phyloP scores from a whole-genome alignment of 257 asterid species.

The Penstemon barbatus region DNA sequence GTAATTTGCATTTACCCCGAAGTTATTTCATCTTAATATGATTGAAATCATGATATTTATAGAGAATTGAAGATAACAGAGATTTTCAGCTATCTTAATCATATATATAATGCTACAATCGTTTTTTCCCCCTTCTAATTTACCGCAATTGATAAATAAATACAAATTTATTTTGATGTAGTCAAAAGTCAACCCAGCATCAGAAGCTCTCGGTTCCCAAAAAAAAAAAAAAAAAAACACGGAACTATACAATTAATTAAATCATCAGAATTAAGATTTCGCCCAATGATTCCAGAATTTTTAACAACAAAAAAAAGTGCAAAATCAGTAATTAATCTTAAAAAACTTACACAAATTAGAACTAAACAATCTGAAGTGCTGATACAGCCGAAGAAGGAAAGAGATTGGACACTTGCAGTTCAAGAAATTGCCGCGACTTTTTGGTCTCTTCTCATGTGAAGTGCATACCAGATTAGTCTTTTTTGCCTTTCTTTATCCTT shows the following conservation, averaged over 20 bases:
- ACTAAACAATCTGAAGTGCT: background rate
- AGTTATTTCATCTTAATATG: background rate
- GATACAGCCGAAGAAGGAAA: background rate
- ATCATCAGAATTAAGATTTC: background rate
- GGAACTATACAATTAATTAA: background rate
- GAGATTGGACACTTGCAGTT: background rate
- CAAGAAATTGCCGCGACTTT: too few species aligned
- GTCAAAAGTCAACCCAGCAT: conserved; percentile 15
- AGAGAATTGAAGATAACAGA: background rate
- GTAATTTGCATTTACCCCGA: too few species aligned
- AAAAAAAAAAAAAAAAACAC: background rate
- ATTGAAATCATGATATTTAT: background rate
- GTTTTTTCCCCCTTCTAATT: background rate
- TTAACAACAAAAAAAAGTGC: background rate
- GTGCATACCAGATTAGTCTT: too few species aligned
- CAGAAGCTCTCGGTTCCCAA: conserved; percentile 26
- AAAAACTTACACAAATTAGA: background rate
- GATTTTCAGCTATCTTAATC: background rate
- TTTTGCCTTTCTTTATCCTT: too few species aligned
- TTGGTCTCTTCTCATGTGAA: too few species aligned
- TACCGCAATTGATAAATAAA: background rate
- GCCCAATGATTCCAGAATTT: too few species aligned
- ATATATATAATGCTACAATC: background rate
- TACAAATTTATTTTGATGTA: background rate
- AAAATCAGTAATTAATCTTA: background rate